Evolutionary conservation across 352 stramenopile species (phyloP), one percentile per base, ranked within the genome.

Genomic region (Aphanomyces cochlioides): DNA sequence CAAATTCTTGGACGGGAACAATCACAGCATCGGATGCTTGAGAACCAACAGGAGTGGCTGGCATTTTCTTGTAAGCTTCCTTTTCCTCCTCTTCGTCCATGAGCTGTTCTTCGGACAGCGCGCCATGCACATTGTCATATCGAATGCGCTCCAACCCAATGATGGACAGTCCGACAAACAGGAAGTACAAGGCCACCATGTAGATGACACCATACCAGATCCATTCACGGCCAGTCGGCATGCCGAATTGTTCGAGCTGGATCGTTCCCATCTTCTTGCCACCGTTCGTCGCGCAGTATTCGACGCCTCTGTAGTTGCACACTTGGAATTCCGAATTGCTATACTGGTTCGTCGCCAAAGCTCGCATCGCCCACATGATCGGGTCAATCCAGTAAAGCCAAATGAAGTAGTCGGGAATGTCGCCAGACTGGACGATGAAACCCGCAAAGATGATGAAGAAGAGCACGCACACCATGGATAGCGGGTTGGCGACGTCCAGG

Each of bases 351-450:
- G 66, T 61, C 10, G 53, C 28, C 13, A 74, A 8, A 17, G 74
- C 34, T 13, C 72, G 66, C 48, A 56, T 75, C 15, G n/a, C 36
- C 74, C 74, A 78, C 12, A 19, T 19, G 10, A 78, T 38, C 8
- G 75, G 75, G 53, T 79, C 74, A 7, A 80, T 69, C 21, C 48
- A 78, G 56, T 80, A 80, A 19, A 80, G 28, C 75, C 75, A 80
- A 3, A 40, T 73, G 17, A 47, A 80, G 8, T 39, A 45, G 45
- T 73, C 38, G 28, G 72, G 74, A 7, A 80, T 77, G 13, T 66
- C 36, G 38, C 36, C 7, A 19, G 59, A 43, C 10, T 66, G 54
- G 13, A 75, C 59, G 64, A 75, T 70, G 28, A 76, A 78, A 39
- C 74, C 74, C 4, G 38, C 17, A 48, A 78, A 78, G 28, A 78